A percentile compares a stretch with the other conserved stretches of the same genome.
These are phyloP conservation scores for Sporodiniella umbellata DNA, from an alignment of 371 early-diverging fungal genomes.

Conservation along the genomic window DNA sequence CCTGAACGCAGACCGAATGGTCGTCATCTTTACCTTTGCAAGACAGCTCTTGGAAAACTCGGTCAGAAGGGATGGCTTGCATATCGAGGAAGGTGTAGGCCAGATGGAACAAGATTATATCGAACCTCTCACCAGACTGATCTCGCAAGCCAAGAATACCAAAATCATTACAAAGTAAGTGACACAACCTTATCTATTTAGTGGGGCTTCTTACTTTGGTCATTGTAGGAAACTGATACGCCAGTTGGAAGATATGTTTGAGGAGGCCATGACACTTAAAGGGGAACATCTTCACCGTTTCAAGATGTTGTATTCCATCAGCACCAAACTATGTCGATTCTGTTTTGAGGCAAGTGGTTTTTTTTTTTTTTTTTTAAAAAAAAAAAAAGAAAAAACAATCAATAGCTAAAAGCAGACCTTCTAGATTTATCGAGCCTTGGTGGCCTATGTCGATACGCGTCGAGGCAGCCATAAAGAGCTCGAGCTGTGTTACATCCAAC, in stretches of 20 bases:
- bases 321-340: conserved; percentile 48
- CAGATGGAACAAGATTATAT: conserved; percentile 54
- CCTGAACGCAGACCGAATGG: conserved; percentile 63
- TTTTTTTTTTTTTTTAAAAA: too few relatives aligned
- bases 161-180: conserved; percentile 59
- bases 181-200: neutral
- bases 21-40: conserved; percentile 54
- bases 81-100: conserved; percentile 34
- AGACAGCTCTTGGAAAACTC: conserved; percentile 40
- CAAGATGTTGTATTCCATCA: conserved; percentile 46
- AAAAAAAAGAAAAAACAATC: too few relatives aligned
- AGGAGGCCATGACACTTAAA: conserved; percentile 50
- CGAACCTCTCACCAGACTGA: conserved; percentile 50
- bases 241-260: conserved; percentile 60
- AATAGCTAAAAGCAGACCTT: neutral
- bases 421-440: conserved; percentile 26
- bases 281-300: conserved; percentile 51
- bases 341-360: conserved; percentile 36
- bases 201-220: neutral
- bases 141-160: conserved; percentile 59
- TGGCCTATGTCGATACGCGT: conserved; percentile 32
- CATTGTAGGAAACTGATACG: conserved; percentile 62
- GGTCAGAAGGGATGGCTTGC: conserved; percentile 32
- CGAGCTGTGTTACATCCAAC: conserved; percentile 44
- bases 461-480: conserved; percentile 47